Percentiles rank a stretch among this genome's conserved stretches.
Conservation (phyloP, 306 rosid genomes). For the Lithocarpus polystachyus region DNA sequence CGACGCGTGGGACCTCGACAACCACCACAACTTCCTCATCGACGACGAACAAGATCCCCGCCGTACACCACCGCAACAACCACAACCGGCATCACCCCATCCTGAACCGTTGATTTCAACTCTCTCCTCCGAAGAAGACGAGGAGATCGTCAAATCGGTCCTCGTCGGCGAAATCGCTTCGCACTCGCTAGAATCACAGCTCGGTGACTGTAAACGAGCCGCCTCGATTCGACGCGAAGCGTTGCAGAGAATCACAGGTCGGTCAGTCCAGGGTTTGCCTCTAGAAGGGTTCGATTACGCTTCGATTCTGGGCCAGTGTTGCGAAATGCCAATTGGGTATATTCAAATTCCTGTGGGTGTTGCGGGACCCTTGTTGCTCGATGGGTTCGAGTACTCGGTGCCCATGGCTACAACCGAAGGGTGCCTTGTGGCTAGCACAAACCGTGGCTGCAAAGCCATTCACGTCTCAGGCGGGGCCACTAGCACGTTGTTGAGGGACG, state of each 20-base stretch:
- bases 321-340: slow-evolving; percentile 92
- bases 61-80: not conserved
- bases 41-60: not conserved
- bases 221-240: slow-evolving; percentile 79
- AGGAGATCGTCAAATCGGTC: slow-evolving; percentile 50
- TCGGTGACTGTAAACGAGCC: slow-evolving; percentile 66
- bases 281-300: slow-evolving; percentile 77
- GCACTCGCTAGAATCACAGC: slow-evolving; percentile 62
- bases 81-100: not conserved
- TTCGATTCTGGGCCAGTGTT: slow-evolving; percentile 87
- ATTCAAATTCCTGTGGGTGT: slow-evolving; percentile 90
- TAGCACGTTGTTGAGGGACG: slow-evolving; percentile 59
- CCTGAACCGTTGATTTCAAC: slow-evolving; percentile 16
- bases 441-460: slow-evolving; percentile 87
- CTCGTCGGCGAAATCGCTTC: slow-evolving; percentile 56
- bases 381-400: slow-evolving; percentile 60
- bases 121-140: slow-evolving; percentile 33
- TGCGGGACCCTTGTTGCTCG: slow-evolving; percentile 78
- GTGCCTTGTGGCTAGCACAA: slow-evolving; percentile 83
- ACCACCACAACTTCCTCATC: not conserved
- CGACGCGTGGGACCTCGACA: slow-evolving; percentile 53
- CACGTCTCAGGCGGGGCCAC: slow-evolving; percentile 67
- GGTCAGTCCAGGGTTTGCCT: slow-evolving; percentile 70
- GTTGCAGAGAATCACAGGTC: slow-evolving; percentile 54
- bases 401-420: slow-evolving; percentile 97